phyloP scores from a whole-genome alignment of 2,329 filamentous ascomycete genomes.

The Aspergillus sp. region DNA sequence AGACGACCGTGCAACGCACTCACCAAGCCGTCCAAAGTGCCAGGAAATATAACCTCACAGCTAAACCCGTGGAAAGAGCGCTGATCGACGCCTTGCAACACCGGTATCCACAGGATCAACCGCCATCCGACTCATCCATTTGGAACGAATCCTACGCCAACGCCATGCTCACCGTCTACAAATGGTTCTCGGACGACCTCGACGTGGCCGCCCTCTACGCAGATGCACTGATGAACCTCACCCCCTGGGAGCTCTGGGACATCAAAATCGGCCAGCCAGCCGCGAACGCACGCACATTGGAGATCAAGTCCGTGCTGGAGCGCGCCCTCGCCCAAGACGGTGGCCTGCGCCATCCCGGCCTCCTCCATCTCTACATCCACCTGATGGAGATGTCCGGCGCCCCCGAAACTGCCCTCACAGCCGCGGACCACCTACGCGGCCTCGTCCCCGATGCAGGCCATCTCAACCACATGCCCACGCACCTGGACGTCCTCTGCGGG shows the following conservation, averaged over 20 bases:
- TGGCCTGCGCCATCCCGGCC: constrained; percentile 61
- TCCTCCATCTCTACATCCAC: constrained; percentile 75
- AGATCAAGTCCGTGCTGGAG: constrained; percentile 61
- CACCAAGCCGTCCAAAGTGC: constrained; percentile 48
- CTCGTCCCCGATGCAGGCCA: constrained; percentile 70
- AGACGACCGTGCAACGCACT: constrained; percentile 47
- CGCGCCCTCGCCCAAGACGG: constrained; percentile 52
- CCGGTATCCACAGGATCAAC: constrained; percentile 58
- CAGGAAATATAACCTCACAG: constrained; percentile 32
- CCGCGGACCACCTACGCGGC: constrained; percentile 61
- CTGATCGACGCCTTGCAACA: constrained; percentile 62
- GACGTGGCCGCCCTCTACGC: constrained; percentile 65
- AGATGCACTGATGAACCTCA: constrained; percentile 65
- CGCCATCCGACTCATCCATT: constrained; percentile 49
- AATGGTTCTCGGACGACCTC: constrained; percentile 54
- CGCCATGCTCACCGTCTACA: constrained; percentile 59
- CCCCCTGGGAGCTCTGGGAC: constrained; percentile 66
- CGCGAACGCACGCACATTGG: constrained; percentile 54
- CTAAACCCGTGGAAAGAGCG: constrained; percentile 57
- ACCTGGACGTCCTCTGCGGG: constrained; percentile 71
- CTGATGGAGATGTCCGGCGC: constrained; percentile 72
- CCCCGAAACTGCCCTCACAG: constrained; percentile 62
- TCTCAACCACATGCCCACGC: constrained; percentile 73
- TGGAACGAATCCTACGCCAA: constrained; percentile 63
- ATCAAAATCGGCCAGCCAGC: constrained; percentile 57